phyloP scores from a whole-genome alignment of 352 stramenopile genomes.

The Phytophthora podocarpi region DNA sequence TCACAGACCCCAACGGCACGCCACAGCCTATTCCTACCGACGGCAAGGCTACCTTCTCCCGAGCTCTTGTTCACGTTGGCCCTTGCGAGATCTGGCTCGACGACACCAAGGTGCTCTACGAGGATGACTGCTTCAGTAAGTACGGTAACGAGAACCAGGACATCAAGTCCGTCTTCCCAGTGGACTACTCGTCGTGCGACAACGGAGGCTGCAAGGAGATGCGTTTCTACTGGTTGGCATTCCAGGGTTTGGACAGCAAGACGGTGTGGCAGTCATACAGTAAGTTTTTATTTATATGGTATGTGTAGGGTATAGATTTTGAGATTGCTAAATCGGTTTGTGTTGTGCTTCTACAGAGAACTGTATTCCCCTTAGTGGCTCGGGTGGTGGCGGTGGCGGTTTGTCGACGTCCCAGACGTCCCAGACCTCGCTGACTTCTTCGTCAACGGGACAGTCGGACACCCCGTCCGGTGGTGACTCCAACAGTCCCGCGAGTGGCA shows the following conservation, averaged over 20 bases:
- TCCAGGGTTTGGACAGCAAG: slow-evolving; percentile 36
- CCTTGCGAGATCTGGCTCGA: no score
- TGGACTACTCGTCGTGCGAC: slow-evolving; percentile 44
- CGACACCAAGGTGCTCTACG: slow-evolving; percentile 33
- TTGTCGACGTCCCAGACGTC: slow-evolving; percentile 3
- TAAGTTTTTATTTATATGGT: slow-evolving; percentile 29
- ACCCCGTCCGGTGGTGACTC: slow-evolving; percentile 8
- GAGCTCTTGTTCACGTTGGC: slow-evolving; percentile 33
- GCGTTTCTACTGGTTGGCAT: slow-evolving; percentile 46
- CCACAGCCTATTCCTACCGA: slow-evolving; percentile 36
- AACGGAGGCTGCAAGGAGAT: slow-evolving; percentile 34
- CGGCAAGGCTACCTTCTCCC: slow-evolving; percentile 38
- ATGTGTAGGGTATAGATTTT: no score
- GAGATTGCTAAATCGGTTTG: slow-evolving; percentile 1
- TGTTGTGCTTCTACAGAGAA: slow-evolving; percentile 25
- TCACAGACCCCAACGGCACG: slow-evolving; percentile 35
- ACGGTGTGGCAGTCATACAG: slow-evolving; percentile 49
- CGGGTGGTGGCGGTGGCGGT: slow-evolving; percentile 8
- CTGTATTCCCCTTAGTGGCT: slow-evolving; percentile 33
- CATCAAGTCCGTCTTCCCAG: slow-evolving; percentile 40
- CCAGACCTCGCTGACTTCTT: slow-evolving; percentile 1
- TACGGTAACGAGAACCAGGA: slow-evolving; percentile 41
- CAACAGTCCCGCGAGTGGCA: not conserved
- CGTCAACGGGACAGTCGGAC: slow-evolving; percentile 8
- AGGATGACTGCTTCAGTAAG: slow-evolving; percentile 35